These are phyloP conservation scores for Penicillium goetzii DNA, from an alignment of 495 filamentous ascomycete species.

Conservation along the genomic window DNA sequence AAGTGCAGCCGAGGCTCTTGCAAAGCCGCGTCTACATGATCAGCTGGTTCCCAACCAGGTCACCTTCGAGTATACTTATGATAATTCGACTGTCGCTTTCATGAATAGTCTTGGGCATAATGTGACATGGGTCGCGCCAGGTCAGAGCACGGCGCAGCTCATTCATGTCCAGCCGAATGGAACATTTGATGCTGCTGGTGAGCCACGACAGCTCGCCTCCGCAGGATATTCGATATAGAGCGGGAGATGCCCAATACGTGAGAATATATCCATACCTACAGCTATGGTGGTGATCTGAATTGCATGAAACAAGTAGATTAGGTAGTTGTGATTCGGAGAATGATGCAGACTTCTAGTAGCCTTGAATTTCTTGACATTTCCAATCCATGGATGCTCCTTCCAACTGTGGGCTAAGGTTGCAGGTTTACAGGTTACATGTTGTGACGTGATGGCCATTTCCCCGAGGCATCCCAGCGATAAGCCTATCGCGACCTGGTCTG, in stretches of 20 bases:
- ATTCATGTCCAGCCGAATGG: slow-evolving; percentile 70
- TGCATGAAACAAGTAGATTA: neutral
- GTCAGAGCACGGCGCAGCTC: slow-evolving; percentile 71
- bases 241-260: neutral
- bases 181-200: slow-evolving; percentile 74
- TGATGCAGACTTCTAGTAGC: too few relatives aligned
- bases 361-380: too few relatives aligned
- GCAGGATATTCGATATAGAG: slow-evolving; percentile 69
- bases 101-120: slow-evolving; percentile 71
- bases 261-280: neutral
- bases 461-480: slow-evolving; percentile 8
- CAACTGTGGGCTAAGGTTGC: too few relatives aligned
- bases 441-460: neutral
- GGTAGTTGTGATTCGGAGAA: neutral
- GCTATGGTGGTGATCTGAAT: neutral
- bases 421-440: too few relatives aligned
- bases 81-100: slow-evolving; percentile 66
- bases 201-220: slow-evolving; percentile 75
- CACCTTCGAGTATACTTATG: slow-evolving; percentile 70
- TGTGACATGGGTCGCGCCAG: slow-evolving; percentile 69
- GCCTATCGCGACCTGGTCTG: neutral
- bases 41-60: slow-evolving; percentile 75
- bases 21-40: slow-evolving; percentile 74
- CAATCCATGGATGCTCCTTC: too few relatives aligned
- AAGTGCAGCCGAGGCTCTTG: slow-evolving; percentile 62